Evolutionary conservation across 176 grass and related monocot genomes (phyloP), one percentile per base, ranked within the genome.

Genomic region (Raddia guianensis): DNA sequence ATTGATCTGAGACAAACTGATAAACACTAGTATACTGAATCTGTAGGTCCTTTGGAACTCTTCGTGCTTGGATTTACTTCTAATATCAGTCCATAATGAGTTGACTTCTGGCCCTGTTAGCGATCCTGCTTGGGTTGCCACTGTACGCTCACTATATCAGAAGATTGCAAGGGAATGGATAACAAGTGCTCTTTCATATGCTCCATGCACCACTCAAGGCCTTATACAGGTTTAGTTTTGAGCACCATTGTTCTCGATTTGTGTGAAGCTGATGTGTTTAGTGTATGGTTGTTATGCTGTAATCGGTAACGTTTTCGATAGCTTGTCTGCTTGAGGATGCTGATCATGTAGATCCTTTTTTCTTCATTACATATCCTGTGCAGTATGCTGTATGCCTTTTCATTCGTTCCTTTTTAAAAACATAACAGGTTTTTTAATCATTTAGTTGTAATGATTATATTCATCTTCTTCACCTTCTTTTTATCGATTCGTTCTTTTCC

Each of bases 51-150:
- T 98, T 20, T 98, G 96, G 96, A 98, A 95, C 88, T 95, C 96
- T 10, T 89, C 90, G 44, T 98, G 96, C 76, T 93, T 98, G 84
- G 96, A 98, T 87, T 84, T 94, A 78, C 92, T 98, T 90, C 84
- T 98, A 80, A 89, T 95, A 89, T 98, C 96, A 78, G 90, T 94
- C 82, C 96, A 98, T 81, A 94, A 93, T 75, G 96, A 98, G 58
- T 89, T 98, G 82, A 91, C 90, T 79, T 93, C 90, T 87, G 87
- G 88, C 71, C 96, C 93, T 68, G 96, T 98, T 78, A 94, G 93
- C 13, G 96, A 98, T 87, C 96, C 96, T 93, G 96, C 92, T 77
- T 98, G 92, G 96, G 83, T 98, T 79, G 96, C 96, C 51, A 98
- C 90, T 82, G 75, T 98, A 13, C 92, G 96, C 46, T 91, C 88